Percentiles rank a stretch among this genome's conserved stretches.
These are phyloP conservation scores for Closterium sp. DNA, from an alignment of 139 green algal genomes.

Conservation along the genomic window DNA sequence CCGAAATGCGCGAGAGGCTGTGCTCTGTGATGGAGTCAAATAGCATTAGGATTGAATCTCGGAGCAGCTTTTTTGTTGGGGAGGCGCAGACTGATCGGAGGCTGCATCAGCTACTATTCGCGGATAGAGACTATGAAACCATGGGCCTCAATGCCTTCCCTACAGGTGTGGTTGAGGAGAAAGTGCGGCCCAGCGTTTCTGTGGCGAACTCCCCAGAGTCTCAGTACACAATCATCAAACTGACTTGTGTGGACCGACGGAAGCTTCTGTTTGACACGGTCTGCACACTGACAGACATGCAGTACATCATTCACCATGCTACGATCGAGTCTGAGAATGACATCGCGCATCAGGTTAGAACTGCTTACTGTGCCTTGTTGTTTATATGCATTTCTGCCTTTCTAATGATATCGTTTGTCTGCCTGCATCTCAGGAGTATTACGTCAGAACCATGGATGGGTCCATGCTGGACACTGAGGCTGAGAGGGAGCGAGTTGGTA, in stretches of 20 bases:
- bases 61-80: slow-evolving; percentile 6
- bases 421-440: slow-evolving; percentile 31
- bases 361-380: neutral
- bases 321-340: slow-evolving; percentile 74
- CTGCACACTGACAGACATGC: slow-evolving; percentile 89
- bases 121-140: slow-evolving; percentile 39
- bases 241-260: slow-evolving; percentile 81
- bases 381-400: neutral
- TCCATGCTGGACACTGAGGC: slow-evolving; percentile 34
- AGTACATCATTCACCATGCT: slow-evolving; percentile 91
- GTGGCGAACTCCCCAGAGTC: slow-evolving; percentile 28
- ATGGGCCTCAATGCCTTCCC: neutral
- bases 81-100: slow-evolving; percentile 83
- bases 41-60: neutral
- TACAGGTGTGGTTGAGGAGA: neutral
- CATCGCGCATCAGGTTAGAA: slow-evolving; percentile 46
- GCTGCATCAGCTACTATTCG: slow-evolving; percentile 88
- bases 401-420: neutral
- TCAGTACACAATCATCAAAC: slow-evolving; percentile 61
- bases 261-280: slow-evolving; percentile 90
- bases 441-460: slow-evolving; percentile 36
- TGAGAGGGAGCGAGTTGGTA: slow-evolving; percentile 27
- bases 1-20: slow-evolving; percentile 20
- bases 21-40: slow-evolving; percentile 30
- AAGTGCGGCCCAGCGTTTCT: slow-evolving; percentile 3